Base-by-base conservation (phyloP, 208 protist genomes). In the Tritrichomonas musculus region DNA sequence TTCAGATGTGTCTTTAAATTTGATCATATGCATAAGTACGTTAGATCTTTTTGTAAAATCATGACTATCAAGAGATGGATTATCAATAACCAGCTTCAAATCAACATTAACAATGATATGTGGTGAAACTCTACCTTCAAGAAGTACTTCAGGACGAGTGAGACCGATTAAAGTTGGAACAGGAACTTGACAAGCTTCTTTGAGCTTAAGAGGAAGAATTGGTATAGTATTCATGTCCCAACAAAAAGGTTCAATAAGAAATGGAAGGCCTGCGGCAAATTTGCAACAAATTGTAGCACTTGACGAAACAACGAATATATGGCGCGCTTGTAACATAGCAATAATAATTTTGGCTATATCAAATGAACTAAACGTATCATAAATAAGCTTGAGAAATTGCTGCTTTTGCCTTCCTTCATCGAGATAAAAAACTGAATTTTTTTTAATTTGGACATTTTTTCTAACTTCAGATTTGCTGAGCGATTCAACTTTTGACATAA, bases 311-410 rank as follows among this genome's bases (percentile, higher is more conserved):
- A 9, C 3, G 25, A 84, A 84, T 13, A 84, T 84, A 44, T 84
- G 73, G 41, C 73, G 73, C 9, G 73, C 36, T 84, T 84, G n/a
- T 13, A 84, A 44, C 73, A 84, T 84, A 14, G 27, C 14, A 84
- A 84, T 84, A 53, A 84, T 53, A 84, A 84, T 84, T 84, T 84
- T 84, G 1, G 73, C 25, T 30, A 84, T 84, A 8, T 84, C 73
- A 25, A 84, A 84, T 39, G 44, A 17, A n/a, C 41, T 33, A n/a
- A 84, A 84, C 17, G 36, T 84, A 4, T 84, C 39, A 44, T 53
- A 84, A 53, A 84, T 22, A 1, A 84, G n/a, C 5, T 53, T 53
- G 3, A 84, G 4, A n/a, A 84, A 84, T n/a, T 53, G 25, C 20
- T 84, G 73, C 53, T n/a, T 49, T 25, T 84, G 25, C 49, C 5